These are phyloP conservation scores for Senecio squalidus DNA, from an alignment of 140 eudicot species.

Conservation along the genomic window DNA sequence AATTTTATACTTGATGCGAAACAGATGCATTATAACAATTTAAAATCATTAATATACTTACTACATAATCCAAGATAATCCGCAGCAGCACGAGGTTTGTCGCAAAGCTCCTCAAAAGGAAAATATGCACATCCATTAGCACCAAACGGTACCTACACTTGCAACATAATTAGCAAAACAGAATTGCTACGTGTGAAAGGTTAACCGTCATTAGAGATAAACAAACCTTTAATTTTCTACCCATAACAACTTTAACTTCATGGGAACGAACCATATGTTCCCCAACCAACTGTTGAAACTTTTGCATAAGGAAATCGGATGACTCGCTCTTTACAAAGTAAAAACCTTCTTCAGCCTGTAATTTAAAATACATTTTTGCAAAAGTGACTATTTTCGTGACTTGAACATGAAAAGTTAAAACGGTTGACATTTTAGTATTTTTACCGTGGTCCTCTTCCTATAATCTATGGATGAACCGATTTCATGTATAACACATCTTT, in stretches of 20 bases:
- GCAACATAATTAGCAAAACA: neutral
- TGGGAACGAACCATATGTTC: constrained; percentile 40
- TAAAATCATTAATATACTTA: constrained; percentile 31
- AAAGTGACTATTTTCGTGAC: neutral
- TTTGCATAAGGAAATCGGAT: constrained; percentile 44
- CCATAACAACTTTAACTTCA: constrained; percentile 97
- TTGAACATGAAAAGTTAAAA: neutral
- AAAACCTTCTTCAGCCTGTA: constrained; percentile 90
- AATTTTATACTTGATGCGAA: neutral
- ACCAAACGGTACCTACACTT: constrained; percentile 63
- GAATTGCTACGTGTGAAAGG: neutral
- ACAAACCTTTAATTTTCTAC: constrained; percentile 71
- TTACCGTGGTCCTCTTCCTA: constrained; percentile 88
- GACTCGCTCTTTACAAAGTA: constrained; percentile 57
- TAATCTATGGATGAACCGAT: constrained; percentile 93
- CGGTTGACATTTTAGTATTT: neutral
- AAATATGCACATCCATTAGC: constrained; percentile 94
- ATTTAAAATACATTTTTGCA: constrained; percentile 5
- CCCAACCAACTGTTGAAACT: constrained; percentile 61
- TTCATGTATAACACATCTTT: constrained; percentile 85
- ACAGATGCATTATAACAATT: neutral
- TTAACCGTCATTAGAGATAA: neutral
- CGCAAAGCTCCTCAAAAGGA: constrained; percentile 83
- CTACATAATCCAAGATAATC: constrained; percentile 93
- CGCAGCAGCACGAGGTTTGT: constrained; percentile 98